These are phyloP conservation scores for Aureobasidium sp. DNA, from an alignment of 2,329 filamentous ascomycete species.

Conservation along the genomic window DNA sequence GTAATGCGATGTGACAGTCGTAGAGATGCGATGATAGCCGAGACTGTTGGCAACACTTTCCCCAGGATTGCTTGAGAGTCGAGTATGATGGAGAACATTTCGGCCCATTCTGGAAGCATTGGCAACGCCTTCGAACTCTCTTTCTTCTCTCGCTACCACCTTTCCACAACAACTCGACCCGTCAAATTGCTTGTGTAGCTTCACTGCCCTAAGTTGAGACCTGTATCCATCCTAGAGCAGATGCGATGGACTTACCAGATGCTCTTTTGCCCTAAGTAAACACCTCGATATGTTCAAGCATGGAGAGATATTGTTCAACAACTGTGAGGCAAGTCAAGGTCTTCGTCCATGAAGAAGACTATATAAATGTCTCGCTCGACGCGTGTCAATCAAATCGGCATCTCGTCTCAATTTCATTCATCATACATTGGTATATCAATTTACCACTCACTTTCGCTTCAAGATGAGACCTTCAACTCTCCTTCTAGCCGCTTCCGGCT, in stretches of 20 bases:
- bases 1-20: background rate
- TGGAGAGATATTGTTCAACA: background rate
- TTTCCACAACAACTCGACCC: background rate
- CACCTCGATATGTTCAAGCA: background rate
- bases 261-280: constrained; percentile 6
- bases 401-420: background rate
- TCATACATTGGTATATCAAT: background rate
- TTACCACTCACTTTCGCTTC: background rate
- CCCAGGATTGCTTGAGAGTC: background rate
- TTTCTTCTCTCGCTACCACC: background rate
- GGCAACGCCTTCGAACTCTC: background rate
- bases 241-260: background rate
- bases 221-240: background rate
- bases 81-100: background rate
- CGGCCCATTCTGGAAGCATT: constrained; percentile 1
- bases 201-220: background rate
- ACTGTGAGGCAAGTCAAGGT: background rate
- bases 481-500: constrained; percentile 15
- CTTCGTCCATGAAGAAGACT: background rate
- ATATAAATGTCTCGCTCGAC: background rate
- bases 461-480: constrained; percentile 5
- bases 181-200: background rate
- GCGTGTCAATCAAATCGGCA: background rate
- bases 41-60: background rate
- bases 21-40: no score